Evolutionary conservation across 176 grass and related monocot genomes (phyloP), one percentile per base, ranked within the genome.

Genomic region (Typha latifolia): DNA sequence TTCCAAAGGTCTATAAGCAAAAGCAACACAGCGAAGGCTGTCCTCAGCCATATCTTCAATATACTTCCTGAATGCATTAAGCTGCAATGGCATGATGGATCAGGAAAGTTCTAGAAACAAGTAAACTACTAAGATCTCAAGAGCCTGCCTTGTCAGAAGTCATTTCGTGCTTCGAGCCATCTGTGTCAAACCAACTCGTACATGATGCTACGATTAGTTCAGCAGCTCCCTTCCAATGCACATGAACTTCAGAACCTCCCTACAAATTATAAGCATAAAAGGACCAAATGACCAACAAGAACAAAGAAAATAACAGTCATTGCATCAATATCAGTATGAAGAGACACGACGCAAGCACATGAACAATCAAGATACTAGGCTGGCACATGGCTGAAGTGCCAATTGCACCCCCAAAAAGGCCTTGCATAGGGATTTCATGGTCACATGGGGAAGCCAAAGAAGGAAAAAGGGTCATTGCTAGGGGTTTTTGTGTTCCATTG

Each of bases 191-290:
- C 88, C 85, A 97, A 68, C 53, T 50, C 5, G 83, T 87, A 78
- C 94, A 97, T 49, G 85, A 81, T 29, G 82, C 79, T 66, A 97
- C 70, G 82, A 97, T 80, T 75, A 97, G 86, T 78, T 97, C 94
- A 72, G 89, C 94, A 19, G 94, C 94, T 63, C 94, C 94, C 86
- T 97, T 97, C 89, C 89, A 97, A 72, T 97, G 86, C 24, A 97
- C 67, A 76, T 87, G 94, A 63, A 97, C 79, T 37, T 90, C 85
- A 68, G 81, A 62, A 73, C 66, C 85, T 80, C 64, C 78, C 94
- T 97, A 55, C 50, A 82, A 29, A 31, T 76, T 73, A 49, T 13
- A 75, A 27, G 21, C 63, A 65, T 15, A 71, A 12, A 70, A 47
- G 70, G 9, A 66, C 12, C 49, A 12, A 70, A 47, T 63, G 9